phyloP scores from a whole-genome alignment of 352 stramenopile genomes.

The Phytopythium litorale region DNA sequence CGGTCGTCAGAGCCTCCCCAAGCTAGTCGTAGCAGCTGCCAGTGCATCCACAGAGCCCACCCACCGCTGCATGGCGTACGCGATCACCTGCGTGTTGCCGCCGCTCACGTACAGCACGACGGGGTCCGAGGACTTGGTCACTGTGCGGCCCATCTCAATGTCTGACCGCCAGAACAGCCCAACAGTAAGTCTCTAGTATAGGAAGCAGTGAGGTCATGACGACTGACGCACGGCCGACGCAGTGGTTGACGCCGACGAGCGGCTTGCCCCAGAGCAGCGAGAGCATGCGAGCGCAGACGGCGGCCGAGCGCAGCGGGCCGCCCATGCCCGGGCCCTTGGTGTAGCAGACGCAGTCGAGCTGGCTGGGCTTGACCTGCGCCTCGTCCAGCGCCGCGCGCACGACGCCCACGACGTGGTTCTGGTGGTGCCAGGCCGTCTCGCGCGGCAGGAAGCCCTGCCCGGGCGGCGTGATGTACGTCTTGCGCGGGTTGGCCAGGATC shows the following conservation, averaged over 20 bases:
- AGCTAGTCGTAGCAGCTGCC: neutral
- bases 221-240: slow-evolving; percentile 89
- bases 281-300: slow-evolving; percentile 93
- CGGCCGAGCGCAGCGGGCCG: slow-evolving; percentile 95
- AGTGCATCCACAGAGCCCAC: slow-evolving; percentile 1
- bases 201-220: slow-evolving; percentile 1
- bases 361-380: slow-evolving; percentile 76
- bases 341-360: slow-evolving; percentile 95
- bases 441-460: slow-evolving; percentile 97
- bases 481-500: slow-evolving; percentile 98
- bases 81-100: slow-evolving; percentile 98
- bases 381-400: slow-evolving; percentile 93
- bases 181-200: slow-evolving; percentile 4
- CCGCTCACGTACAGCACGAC: slow-evolving; percentile 99
- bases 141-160: slow-evolving; percentile 99
- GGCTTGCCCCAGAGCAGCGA: slow-evolving; percentile 95
- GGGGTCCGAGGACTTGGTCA: slow-evolving; percentile 93
- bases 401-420: slow-evolving; percentile 95
- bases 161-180: slow-evolving; percentile 38
- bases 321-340: slow-evolving; percentile 98
- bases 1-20: slow-evolving; percentile 7
- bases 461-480: slow-evolving; percentile 98
- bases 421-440: slow-evolving; percentile 99
- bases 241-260: slow-evolving; percentile 98
- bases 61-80: slow-evolving; percentile 84